Evolutionary conservation across 495 filamentous ascomycete species (phyloP).

Genomic region (Tuber borchii): DNA sequence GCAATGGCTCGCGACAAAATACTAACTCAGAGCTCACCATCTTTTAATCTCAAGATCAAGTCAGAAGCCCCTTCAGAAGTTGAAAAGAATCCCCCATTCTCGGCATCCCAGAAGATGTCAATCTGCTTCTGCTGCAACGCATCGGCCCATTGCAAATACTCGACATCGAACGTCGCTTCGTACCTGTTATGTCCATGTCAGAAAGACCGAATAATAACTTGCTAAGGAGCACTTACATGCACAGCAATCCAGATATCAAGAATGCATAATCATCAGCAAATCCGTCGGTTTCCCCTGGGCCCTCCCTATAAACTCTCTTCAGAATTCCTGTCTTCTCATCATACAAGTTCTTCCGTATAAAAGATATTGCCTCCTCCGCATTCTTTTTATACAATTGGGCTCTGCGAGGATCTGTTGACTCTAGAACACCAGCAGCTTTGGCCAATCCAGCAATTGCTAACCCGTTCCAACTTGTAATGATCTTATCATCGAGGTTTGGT

Average conservation of each 20-base stretch:
- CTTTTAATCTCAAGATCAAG: constrained; percentile 81
- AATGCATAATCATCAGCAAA: constrained; percentile 97
- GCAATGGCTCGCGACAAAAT: constrained; percentile 5
- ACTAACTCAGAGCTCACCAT: constrained; percentile 45
- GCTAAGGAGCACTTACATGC: constrained; percentile 48
- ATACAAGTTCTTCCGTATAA: constrained; percentile 74
- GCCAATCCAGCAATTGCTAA: constrained; percentile 79
- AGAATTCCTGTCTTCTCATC: constrained; percentile 57
- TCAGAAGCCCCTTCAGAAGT: constrained; percentile 62
- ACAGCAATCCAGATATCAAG: constrained; percentile 72
- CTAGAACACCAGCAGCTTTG: constrained; percentile 62
- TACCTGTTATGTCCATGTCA: constrained; percentile 46
- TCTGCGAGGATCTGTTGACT: constrained; percentile 53
- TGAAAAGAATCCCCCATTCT: constrained; percentile 75
- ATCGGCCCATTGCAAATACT: constrained; percentile 76
- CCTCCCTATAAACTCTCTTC: constrained; percentile 71
- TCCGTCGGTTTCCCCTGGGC: constrained; percentile 61
- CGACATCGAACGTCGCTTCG: constrained; percentile 74
- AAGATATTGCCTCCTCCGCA: constrained; percentile 63
- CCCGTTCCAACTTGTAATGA: constrained; percentile 82
- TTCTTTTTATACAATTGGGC: constrained; percentile 55
- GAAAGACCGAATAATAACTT: neutral
- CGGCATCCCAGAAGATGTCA: constrained; percentile 59
- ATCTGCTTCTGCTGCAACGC: constrained; percentile 71
- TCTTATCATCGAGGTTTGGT: constrained; percentile 85